A percentile compares a stretch with the other conserved stretches of the same genome.
Conservation (phyloP, 176 grass and related monocot genomes). For the Aegilops longissima region DNA sequence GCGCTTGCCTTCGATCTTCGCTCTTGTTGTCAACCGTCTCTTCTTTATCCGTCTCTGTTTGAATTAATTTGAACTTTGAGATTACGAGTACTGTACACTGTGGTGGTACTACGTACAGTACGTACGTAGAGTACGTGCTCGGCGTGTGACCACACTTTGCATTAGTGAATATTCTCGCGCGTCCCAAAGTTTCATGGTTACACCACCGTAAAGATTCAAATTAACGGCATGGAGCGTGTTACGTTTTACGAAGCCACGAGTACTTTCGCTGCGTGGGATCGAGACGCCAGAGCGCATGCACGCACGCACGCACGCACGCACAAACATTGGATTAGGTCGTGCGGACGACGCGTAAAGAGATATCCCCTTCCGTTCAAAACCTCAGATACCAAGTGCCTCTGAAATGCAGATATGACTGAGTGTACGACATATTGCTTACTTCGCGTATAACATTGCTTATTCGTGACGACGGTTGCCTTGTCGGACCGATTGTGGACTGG, state of each 20-base stretch:
- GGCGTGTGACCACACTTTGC: not conserved
- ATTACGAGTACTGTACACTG: not conserved
- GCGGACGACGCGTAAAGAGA: too few species aligned
- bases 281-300: constrained; percentile 18
- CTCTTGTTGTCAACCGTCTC: not conserved
- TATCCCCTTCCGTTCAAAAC: too few species aligned
- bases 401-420: too few species aligned
- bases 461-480: not conserved
- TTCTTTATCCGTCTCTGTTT: not conserved
- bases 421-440: not conserved
- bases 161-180: not conserved
- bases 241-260: not conserved
- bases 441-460: not conserved
- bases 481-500: not conserved
- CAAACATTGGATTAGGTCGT: too few species aligned
- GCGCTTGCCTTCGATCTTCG: not conserved
- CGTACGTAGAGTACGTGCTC: not conserved
- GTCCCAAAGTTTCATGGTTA: not conserved
- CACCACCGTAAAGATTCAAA: constrained; percentile 17
- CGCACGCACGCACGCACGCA: not conserved
- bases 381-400: too few species aligned
- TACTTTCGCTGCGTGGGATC: not conserved
- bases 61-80: constrained; percentile 27
- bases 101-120: not conserved
- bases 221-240: not conserved